These are phyloP conservation scores for Strobilomyces dryophilus DNA, from an alignment of 768 basidiomycete species.

Conservation along the genomic window DNA sequence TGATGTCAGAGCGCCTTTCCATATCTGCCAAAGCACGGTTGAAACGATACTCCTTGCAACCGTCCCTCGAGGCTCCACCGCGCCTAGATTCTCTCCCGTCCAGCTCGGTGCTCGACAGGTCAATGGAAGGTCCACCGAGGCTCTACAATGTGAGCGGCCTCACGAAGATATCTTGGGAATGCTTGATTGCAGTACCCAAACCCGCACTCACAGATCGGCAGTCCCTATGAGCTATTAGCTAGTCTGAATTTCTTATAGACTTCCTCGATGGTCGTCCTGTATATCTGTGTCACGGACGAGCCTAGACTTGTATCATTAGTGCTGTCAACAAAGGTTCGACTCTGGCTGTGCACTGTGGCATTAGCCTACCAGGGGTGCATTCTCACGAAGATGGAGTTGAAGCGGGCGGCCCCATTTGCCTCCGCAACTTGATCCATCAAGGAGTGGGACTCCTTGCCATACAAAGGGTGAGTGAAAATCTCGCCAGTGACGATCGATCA, in stretches of 20 bases:
- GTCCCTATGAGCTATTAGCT: background rate
- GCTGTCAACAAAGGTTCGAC: background rate
- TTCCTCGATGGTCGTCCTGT: background rate
- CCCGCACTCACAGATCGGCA: background rate
- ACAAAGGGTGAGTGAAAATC: slow-evolving; percentile 7
- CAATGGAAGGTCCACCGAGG: background rate
- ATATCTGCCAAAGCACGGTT: background rate
- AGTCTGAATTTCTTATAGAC: background rate
- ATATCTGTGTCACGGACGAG: background rate
- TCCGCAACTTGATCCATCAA: slow-evolving; percentile 3
- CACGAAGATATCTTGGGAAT: background rate
- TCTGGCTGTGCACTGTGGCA: slow-evolving; percentile 8
- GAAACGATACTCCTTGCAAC: background rate
- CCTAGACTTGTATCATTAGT: background rate
- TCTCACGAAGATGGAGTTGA: slow-evolving; percentile 16
- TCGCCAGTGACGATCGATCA: background rate
- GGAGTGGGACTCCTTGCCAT: background rate
- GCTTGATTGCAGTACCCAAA: background rate
- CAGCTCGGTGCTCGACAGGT: background rate
- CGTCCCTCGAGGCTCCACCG: background rate
- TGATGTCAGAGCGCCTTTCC: background rate
- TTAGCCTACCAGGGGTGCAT: slow-evolving; percentile 1
- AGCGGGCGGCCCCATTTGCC: background rate
- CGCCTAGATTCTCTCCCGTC: background rate
- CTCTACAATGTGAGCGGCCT: background rate